Evolutionary conservation across 2,329 filamentous ascomycete genomes (phyloP).

Genomic region (Aspergillaceae sp.): DNA sequence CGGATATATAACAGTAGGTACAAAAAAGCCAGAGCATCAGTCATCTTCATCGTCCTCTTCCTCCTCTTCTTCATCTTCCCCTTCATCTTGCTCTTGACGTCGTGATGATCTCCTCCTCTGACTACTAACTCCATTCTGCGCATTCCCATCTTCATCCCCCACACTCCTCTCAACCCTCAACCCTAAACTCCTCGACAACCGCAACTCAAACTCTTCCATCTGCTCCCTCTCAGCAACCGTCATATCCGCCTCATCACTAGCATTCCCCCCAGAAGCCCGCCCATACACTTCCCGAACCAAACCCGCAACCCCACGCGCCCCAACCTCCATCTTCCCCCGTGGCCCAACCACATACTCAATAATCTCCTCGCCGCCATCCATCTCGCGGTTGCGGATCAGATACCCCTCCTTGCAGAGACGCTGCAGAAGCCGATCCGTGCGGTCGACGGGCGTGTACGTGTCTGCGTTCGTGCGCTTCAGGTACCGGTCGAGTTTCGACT

Average conservation of each 20-base stretch:
- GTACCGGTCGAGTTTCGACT: slow-evolving; percentile 69
- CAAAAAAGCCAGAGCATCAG: not conserved
- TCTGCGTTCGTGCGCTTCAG: slow-evolving; percentile 67
- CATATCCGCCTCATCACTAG: slow-evolving; percentile 10
- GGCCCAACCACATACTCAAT: slow-evolving; percentile 79
- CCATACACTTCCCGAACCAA: slow-evolving; percentile 55
- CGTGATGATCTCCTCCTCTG: not conserved
- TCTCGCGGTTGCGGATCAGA: slow-evolving; percentile 64
- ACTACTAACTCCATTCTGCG: not conserved
- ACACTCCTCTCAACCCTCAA: slow-evolving; percentile 25
- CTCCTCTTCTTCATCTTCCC: slow-evolving; percentile 2
- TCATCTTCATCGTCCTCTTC: not conserved
- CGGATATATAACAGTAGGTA: too few species aligned
- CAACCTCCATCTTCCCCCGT: slow-evolving; percentile 76
- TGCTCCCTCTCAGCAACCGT: slow-evolving; percentile 9
- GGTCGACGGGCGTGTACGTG: slow-evolving; percentile 63
- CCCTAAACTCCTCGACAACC: slow-evolving; percentile 55
- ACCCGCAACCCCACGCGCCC: slow-evolving; percentile 62
- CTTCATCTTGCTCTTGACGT: not conserved
- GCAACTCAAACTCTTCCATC: slow-evolving; percentile 53
- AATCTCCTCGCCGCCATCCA: slow-evolving; percentile 60
- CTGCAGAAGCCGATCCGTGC: slow-evolving; percentile 65
- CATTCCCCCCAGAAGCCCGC: slow-evolving; percentile 15
- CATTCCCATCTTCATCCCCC: slow-evolving; percentile 3
- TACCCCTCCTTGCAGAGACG: slow-evolving; percentile 77